phyloP scores from a whole-genome alignment of 2,329 filamentous ascomycete species.

The Diaporthe velutina region DNA sequence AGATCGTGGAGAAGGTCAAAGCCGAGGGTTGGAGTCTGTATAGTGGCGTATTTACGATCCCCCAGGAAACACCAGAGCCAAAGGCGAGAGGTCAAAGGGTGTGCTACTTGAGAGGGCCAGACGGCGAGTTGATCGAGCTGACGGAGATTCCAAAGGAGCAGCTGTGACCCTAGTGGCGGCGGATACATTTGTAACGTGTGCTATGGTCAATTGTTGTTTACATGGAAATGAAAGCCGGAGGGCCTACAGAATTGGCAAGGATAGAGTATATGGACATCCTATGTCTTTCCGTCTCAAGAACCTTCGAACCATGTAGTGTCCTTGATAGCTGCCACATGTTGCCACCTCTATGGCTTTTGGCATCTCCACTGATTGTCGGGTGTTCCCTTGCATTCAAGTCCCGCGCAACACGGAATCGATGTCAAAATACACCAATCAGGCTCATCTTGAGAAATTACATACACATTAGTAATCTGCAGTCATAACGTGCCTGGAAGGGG shows the following conservation, averaged over 20 bases:
- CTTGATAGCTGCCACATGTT: too few species aligned
- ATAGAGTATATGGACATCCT: background rate
- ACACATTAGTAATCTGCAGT: too few species aligned
- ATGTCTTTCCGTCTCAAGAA: background rate
- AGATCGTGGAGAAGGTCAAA: constrained; percentile 13
- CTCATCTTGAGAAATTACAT: too few species aligned
- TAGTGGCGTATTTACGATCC: constrained; percentile 9
- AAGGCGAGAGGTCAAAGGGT: background rate
- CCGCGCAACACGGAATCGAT: too few species aligned
- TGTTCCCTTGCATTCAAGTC: too few species aligned
- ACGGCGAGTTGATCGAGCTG: constrained; percentile 23
- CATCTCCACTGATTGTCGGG: too few species aligned
- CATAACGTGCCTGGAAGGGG: too few species aligned
- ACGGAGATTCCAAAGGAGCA: background rate
- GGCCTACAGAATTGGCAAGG: background rate
- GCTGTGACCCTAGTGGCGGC: background rate
- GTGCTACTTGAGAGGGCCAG: constrained; percentile 22
- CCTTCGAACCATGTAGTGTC: too few species aligned
- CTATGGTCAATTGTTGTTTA: background rate
- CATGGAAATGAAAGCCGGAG: background rate
- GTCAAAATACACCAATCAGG: too few species aligned
- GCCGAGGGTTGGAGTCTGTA: constrained; percentile 7
- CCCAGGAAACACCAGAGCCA: background rate
- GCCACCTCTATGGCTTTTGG: too few species aligned
- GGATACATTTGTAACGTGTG: background rate